Evolutionary conservation across 2,329 filamentous ascomycete species (phyloP), one percentile per base, ranked within the genome.

Genomic region (Bipolaris bicolor): DNA sequence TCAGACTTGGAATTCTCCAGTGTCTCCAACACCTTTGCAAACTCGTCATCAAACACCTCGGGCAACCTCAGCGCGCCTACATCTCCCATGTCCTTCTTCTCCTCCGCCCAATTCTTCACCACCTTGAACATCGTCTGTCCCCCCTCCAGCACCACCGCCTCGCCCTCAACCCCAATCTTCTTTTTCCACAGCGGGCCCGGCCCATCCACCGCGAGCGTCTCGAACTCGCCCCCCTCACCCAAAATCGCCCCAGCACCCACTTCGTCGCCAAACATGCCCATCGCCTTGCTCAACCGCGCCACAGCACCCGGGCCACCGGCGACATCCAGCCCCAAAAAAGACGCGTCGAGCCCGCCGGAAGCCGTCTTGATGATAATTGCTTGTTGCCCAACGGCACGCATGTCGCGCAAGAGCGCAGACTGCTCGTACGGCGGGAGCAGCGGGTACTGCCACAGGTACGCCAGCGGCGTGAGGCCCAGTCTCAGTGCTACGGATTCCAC

Each of bases 281-380:
- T 82, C 1, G 86, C 81, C 60, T 79, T 82, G 29, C 79, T 76
- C 51, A 90, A 69, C 41, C 78, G 77, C 49, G 67, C 71, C 52
- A 84, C 77, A 7, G 82, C 79, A 48, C 65, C 64, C 4, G 76
- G 68, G 67, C 85, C 26, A 6, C 26, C 84, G 3, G 90, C 87
- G 16, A 97, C 90, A 78, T 92, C 87, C 64, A 86, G 84, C 90
- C 93, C 97, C 22, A 99, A 79, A 68, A 92, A 89, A 36, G 78
- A 81, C 65, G 92, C 90, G 69, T 94, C 90, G 48, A 99, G 81
- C 0, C 93, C 95, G 6, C 92, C 92, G 62, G 91, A 96, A 41
- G 95, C 93, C 43, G 97, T 92, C 79, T 98, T 99, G 78, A 99
- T 87, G 71, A 99, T 91, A 58, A 93, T 84, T n/a, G 93, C 90